phyloP scores from a whole-genome alignment of 257 asterid genomes.

The Capsicum rhomboideum region DNA sequence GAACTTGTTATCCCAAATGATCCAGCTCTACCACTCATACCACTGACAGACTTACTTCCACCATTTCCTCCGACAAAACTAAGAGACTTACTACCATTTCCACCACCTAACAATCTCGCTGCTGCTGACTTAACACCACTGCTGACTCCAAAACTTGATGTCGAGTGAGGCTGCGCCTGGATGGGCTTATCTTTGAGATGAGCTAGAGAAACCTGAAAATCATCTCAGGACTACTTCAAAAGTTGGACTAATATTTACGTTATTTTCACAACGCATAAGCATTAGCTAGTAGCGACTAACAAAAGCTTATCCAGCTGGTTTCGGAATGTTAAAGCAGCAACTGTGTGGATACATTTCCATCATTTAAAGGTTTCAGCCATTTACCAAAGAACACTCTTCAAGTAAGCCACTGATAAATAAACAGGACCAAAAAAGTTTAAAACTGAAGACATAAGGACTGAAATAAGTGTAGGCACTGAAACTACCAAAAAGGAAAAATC shows the following conservation, averaged over 20 bases:
- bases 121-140: constrained; percentile 98
- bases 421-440: neutral
- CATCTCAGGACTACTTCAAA: constrained; percentile 2
- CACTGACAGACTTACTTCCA: constrained; percentile 59
- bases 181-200: constrained; percentile 88
- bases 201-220: constrained; percentile 79
- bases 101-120: constrained; percentile 77
- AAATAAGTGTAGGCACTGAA: neutral
- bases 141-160: constrained; percentile 69
- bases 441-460: neutral
- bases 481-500: neutral
- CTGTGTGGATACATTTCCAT: neutral
- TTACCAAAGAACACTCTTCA: neutral
- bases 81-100: constrained; percentile 89
- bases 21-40: constrained; percentile 64
- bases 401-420: neutral
- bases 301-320: neutral
- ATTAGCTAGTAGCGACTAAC: neutral
- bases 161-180: constrained; percentile 50
- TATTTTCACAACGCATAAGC: neutral
- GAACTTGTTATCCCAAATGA: constrained; percentile 76
- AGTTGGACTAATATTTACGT: neutral
- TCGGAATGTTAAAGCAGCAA: neutral
- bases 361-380: neutral
- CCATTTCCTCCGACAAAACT: constrained; percentile 98